These are phyloP conservation scores for Haplographium delicatum DNA, from an alignment of 495 filamentous ascomycete genomes.

Conservation along the genomic window DNA sequence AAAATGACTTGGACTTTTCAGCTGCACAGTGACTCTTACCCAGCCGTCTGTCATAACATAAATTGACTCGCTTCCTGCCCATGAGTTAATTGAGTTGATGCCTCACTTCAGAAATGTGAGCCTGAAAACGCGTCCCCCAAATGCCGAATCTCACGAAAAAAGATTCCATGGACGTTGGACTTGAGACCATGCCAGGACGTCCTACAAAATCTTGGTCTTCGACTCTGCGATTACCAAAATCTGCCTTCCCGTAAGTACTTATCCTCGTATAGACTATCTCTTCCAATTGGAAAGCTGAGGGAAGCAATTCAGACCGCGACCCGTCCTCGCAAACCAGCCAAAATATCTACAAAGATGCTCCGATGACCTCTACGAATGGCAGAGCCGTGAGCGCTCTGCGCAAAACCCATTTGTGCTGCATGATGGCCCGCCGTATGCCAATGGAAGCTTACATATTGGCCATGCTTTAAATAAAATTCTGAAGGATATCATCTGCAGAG, in stretches of 20 bases:
- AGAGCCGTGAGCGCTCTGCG: conserved; percentile 54
- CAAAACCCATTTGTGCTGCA: conserved; percentile 72
- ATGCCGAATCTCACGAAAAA: conserved; percentile 7
- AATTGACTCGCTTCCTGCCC: background rate
- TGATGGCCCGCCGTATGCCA: conserved; percentile 97
- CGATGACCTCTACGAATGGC: conserved; percentile 87
- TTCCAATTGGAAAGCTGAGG: conserved; percentile 2
- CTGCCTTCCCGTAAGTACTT: conserved; percentile 47
- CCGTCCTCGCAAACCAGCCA: conserved; percentile 42
- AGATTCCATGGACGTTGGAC: background rate
- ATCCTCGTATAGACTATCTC: background rate
- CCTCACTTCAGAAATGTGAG: conserved; percentile 1
- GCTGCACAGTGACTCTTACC: too few relatives aligned
- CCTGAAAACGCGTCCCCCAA: conserved; percentile 11
- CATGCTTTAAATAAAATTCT: conserved; percentile 97
- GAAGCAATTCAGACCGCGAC: conserved; percentile 32
- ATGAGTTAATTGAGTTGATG: conserved; percentile 11
- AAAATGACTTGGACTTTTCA: too few relatives aligned
- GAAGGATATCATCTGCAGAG: conserved; percentile 86
- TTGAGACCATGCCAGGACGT: conserved; percentile 44
- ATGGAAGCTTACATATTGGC: conserved; percentile 90
- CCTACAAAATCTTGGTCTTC: conserved; percentile 51
- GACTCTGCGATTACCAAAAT: conserved; percentile 55
- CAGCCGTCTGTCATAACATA: too few relatives aligned
- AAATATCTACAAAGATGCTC: conserved; percentile 73